A percentile compares a stretch with the other conserved stretches of the same genome.
Conservation (phyloP, 2,329 filamentous ascomycete species). For the Calonectria hongkongensis region DNA sequence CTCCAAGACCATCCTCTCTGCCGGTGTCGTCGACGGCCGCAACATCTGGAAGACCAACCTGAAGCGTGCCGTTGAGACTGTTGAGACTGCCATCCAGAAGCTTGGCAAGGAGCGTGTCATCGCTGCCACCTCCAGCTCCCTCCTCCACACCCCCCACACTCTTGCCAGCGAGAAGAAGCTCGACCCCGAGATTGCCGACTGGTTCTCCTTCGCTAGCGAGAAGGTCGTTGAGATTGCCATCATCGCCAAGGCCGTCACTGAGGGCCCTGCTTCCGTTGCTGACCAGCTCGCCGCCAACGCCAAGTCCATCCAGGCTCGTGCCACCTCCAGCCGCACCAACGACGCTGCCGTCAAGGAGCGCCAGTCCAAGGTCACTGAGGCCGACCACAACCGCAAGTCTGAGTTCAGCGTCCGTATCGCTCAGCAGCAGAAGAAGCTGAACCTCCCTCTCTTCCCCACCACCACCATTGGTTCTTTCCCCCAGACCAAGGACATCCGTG, state of each 20-base stretch:
- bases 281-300: slow-evolving; percentile 97
- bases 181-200: slow-evolving; percentile 92
- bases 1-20: slow-evolving; percentile 91
- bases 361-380: slow-evolving; percentile 88
- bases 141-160: slow-evolving; percentile 98
- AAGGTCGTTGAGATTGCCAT: slow-evolving; percentile 93
- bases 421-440: slow-evolving; percentile 93
- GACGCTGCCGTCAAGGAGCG: slow-evolving; percentile 98
- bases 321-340: slow-evolving; percentile 96
- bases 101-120: slow-evolving; percentile 98
- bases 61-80: slow-evolving; percentile 92
- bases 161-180: slow-evolving; percentile 99
- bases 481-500: slow-evolving; percentile 98
- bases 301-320: slow-evolving; percentile 92
- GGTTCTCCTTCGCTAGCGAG: slow-evolving; percentile 98
- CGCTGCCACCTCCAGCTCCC: slow-evolving; percentile 96
- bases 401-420: slow-evolving; percentile 89
- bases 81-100: slow-evolving; percentile 93
- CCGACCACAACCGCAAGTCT: slow-evolving; percentile 95
- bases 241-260: slow-evolving; percentile 97
- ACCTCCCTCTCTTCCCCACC: slow-evolving; percentile 97
- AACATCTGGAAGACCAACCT: slow-evolving; percentile 99
- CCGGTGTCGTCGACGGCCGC: slow-evolving; percentile 97
- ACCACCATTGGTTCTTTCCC: slow-evolving; percentile 99
- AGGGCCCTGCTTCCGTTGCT: slow-evolving; percentile 90